Base-by-base conservation (phyloP, 129 eudicot species). In the Dittrichia graveolens region DNA sequence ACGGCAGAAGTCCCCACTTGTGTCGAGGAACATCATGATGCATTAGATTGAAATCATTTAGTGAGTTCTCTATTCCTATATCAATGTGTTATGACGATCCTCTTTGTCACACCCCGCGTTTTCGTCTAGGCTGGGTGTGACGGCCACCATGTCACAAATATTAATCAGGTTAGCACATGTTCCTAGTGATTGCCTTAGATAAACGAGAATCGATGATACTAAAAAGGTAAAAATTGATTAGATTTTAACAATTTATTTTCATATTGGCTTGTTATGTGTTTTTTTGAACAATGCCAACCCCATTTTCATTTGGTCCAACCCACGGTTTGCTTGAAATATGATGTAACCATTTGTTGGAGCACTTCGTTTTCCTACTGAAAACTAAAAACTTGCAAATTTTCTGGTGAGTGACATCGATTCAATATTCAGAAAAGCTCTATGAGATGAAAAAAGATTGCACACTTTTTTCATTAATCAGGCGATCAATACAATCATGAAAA, bases 91-190 rank as follows among this genome's bases (percentile, higher is more conserved):
- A n/a, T n/a, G n/a, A n/a, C n/a, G n/a, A n/a, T n/a, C n/a, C n/a
- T n/a, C n/a, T n/a, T n/a, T n/a, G n/a, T n/a, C n/a, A n/a, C n/a
- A n/a, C n/a, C n/a, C n/a, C n/a, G n/a, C n/a, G n/a, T n/a, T n/a
- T n/a, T n/a, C n/a, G n/a, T n/a, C n/a, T n/a, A n/a, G n/a, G n/a
- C n/a, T n/a, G n/a, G n/a, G n/a, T n/a, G n/a, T n/a, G n/a, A n/a
- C n/a, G n/a, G 88, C 95, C 19, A 85, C 91, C 95, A 88, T 85
- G 56, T 88, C 91, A 56, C 91, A 80, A 64, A 88, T 83, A 87
- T 85, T 69, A 74, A 47, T 3, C 5, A 18, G 31, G 1, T 24
- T 24, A 24, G 31, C 31, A 0, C 1, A 24, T 24, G 31, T 24
- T 24, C 31, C 2, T 24, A 24, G 31, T 24, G 31, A 24, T 24